Percentiles rank a stretch among this genome's conserved stretches.
Evolutionary conservation across 768 basidiomycete species (phyloP).

Genomic region (Boletellus sp.): DNA sequence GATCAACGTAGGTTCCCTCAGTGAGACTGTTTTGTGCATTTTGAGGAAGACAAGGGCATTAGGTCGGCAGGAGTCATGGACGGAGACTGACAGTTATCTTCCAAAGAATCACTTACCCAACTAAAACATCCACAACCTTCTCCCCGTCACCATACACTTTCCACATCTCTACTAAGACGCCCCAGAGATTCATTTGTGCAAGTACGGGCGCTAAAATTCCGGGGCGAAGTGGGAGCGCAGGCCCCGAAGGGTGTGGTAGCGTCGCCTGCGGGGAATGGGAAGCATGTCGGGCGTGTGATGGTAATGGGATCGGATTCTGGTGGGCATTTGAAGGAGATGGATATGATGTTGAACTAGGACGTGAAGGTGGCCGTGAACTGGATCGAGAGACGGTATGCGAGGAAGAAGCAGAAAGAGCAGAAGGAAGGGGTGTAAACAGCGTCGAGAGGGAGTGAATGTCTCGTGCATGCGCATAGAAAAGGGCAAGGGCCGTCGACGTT

Average conservation of each 20-base stretch:
- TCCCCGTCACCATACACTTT: slow-evolving; percentile 16
- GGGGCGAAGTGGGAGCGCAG: slow-evolving; percentile 16
- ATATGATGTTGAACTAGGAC: slow-evolving; percentile 16
- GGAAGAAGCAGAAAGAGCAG: slow-evolving; percentile 3
- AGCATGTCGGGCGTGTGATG: slow-evolving; percentile 6
- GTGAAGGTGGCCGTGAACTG: slow-evolving; percentile 22
- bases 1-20: slow-evolving; percentile 25
- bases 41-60: background rate
- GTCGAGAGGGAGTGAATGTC: slow-evolving; percentile 22
- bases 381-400: slow-evolving; percentile 22
- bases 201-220: slow-evolving; percentile 19
- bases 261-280: slow-evolving; percentile 9
- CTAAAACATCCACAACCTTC: slow-evolving; percentile 23
- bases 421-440: slow-evolving; percentile 12
- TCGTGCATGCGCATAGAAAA: slow-evolving; percentile 25
- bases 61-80: background rate
- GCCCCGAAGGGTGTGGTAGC: background rate
- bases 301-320: slow-evolving; percentile 1
- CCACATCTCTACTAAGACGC: slow-evolving; percentile 28
- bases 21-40: slow-evolving; percentile 15
- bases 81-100: background rate
- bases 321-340: slow-evolving; percentile 4
- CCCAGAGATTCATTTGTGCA: slow-evolving; percentile 19
- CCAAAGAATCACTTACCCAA: slow-evolving; percentile 18
- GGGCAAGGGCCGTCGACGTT: slow-evolving; percentile 29